phyloP scores from a whole-genome alignment of 345 rosid genomes.

The Aquilaria sinensis region DNA sequence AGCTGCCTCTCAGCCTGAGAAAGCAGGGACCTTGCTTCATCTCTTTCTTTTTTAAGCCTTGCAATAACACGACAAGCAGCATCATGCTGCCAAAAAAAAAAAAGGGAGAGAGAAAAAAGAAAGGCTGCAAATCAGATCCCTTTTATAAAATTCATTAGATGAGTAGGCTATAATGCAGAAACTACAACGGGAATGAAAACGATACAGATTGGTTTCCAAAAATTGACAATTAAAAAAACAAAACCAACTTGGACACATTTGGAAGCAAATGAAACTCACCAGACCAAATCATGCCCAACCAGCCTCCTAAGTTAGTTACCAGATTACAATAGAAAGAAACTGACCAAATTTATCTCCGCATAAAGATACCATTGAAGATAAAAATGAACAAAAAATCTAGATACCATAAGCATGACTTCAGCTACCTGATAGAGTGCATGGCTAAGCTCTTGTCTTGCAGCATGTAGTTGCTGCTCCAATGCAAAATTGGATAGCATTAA shows the following conservation, averaged over 20 bases:
- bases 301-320: no score
- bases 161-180: neutral
- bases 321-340: no score
- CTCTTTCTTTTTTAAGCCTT: constrained; percentile 89
- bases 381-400: constrained; percentile 3
- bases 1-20: constrained; percentile 70
- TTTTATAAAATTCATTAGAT: neutral
- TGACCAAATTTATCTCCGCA: no score
- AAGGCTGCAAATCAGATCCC: neutral
- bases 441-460: constrained; percentile 96
- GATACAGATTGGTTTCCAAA: neutral
- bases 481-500: constrained; percentile 94
- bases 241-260: neutral
- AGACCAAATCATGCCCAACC: no score
- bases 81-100: constrained; percentile 62
- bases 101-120: neutral
- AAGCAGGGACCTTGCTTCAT: constrained; percentile 83
- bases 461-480: constrained; percentile 91
- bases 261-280: no score
- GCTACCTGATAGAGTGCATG: constrained; percentile 95
- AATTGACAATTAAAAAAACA: neutral
- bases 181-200: neutral
- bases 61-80: constrained; percentile 99
- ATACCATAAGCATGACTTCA: constrained; percentile 2
- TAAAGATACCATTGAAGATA: no score